phyloP scores from a whole-genome alignment of 164 flowering plant species.

The Umbilicus rupestris region DNA sequence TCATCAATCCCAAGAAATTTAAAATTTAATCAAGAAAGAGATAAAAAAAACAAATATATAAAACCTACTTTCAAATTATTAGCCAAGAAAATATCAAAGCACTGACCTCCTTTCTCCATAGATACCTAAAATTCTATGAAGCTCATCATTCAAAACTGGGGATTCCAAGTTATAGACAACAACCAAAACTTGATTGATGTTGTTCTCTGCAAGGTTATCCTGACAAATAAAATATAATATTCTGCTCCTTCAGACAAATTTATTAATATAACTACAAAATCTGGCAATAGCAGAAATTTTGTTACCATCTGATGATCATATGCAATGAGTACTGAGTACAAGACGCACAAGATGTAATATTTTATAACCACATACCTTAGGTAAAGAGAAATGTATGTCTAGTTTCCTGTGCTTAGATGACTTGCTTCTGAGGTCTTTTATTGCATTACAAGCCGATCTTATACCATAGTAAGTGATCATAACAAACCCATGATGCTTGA shows the following conservation, averaged over 20 bases:
- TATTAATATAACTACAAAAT: background rate
- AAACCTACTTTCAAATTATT: background rate
- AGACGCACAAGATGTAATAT: background rate
- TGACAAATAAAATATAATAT: conserved; percentile 12
- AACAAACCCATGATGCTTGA: conserved; percentile 69
- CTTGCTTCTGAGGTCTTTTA: conserved; percentile 58
- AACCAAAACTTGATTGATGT: conserved; percentile 53
- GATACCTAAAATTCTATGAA: conserved; percentile 51
- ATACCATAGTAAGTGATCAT: conserved; percentile 62
- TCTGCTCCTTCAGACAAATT: too few relatives aligned
- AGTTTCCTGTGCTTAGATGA: conserved; percentile 52
- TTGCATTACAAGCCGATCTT: conserved; percentile 57
- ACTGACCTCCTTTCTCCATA: conserved; percentile 68
- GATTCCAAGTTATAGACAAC: conserved; percentile 57
- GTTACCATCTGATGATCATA: background rate
- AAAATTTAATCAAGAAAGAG: background rate
- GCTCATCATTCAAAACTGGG: conserved; percentile 57
- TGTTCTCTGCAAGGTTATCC: conserved; percentile 61
- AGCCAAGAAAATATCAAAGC: conserved; percentile 9
- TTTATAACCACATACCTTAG: conserved; percentile 35
- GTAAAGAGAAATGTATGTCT: conserved; percentile 62
- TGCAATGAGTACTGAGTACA: background rate
- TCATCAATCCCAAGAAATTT: conserved; percentile 6
- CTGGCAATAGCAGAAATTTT: background rate
- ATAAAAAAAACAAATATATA: background rate